Evolutionary conservation across 192 early-diverging fungal genomes (phyloP), one percentile per base, ranked within the genome.

Genomic region (Bifiguratus adelaidae): DNA sequence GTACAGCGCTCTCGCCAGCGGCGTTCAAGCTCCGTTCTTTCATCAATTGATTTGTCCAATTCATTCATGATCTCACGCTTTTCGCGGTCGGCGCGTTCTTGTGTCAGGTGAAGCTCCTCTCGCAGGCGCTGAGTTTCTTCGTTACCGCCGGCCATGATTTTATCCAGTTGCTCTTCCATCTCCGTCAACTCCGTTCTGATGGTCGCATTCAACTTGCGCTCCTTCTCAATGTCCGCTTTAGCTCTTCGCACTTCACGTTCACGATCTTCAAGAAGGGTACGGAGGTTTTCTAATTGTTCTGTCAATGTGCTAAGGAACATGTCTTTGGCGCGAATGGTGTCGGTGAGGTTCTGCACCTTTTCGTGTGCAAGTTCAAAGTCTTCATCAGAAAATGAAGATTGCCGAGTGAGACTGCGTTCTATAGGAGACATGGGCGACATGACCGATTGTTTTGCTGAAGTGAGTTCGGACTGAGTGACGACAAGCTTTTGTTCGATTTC

Each of bases 311-410:
- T 52, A 5, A 65, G 37, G n/a, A 65, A 65, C 56, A 57, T 53
- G 19, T 65, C 62, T 29, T 65, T 65, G 24, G 62, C 62, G n/a
- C 56, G 50, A 40, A 58, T 53, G 11, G 56, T 52, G 12, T 65
- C 62, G 12, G 40, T 58, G 2, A 65, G 9, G 15, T 56, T 54
- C 4, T 42, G 27, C 47, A 65, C 44, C 48, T 65, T 65, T 23
- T 65, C 62, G 33, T 65, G 62, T 9, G 58, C 62, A 20, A 55
- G 52, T 30, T 65, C 62, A 49, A 65, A 52, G 21, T 65, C 62
- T 30, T 53, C 43, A 26, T 65, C 56, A 19, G 58, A 25, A 13
- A 50, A 50, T 23, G 8, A 48, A 24, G 24, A 48, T 28, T 33
- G 35, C n/a, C 3, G 44, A 46, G 25, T 55, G 46, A 15, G 30